Base-by-base conservation (phyloP, 2,329 filamentous ascomycete genomes). In the Magnaporthiopsis rhizophila region DNA sequence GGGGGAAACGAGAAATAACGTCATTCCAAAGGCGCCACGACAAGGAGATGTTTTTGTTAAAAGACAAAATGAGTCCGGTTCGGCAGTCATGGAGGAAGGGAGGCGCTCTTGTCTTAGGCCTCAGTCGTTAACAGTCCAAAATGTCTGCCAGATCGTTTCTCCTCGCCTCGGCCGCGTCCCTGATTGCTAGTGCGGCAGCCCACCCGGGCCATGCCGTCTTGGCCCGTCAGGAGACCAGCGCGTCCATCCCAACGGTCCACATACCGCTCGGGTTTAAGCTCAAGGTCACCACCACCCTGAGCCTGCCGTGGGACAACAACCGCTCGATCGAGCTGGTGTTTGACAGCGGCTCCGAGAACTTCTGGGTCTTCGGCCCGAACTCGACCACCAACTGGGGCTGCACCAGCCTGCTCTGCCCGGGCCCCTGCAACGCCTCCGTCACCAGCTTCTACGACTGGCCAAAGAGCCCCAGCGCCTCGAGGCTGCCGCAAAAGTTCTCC, bases 221-320 rank as follows among this genome's bases (percentile, higher is more conserved):
- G 18, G 50, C 30, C 26, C 30, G 28, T 18, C 36, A 38, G 26
- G 56, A 38, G 13, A 65, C 56, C 24, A 45, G 63, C 50, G 65
- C 63, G 13, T 38, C 36, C 36, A 38, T 38, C 36, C 36, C 36
- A 2, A 66, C 66, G 26, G 66, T 66, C 12, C 63, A 65, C 64
- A 21, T 66, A 21, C 66, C 66, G 6, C 58, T 66, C 11, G 34
- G 59, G 61, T 5, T 18, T 1, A 62, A 65, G 59, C 58, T 65
- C 61, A 71, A 72, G 64, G 65, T 71, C 30, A 65, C 68, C 2
- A 71, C 71, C 5, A 66, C 69, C 56, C 63, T 72, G 24, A 58
- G 64, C 28, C 64, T 68, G 13, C 68, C 70, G 12, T 67, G 61
- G 15, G 63, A 63, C 24, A 68, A 71, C 64, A n/a, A n/a, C n/a